phyloP scores from a whole-genome alignment of 2,329 filamentous ascomycete species.

The Calycina herbarum region DNA sequence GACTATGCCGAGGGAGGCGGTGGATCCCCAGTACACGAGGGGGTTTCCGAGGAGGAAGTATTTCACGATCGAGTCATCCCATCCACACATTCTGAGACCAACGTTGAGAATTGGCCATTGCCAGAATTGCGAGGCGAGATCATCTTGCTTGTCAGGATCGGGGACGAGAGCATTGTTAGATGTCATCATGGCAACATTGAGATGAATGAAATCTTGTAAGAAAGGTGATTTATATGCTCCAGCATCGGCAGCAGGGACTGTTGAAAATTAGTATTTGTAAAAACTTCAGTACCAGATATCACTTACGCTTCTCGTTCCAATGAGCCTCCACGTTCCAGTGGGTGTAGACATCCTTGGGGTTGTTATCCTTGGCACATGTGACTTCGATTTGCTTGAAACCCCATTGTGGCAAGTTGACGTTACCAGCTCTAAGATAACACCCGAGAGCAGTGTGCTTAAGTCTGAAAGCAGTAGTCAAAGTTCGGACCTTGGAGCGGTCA shows the following conservation, averaged over 20 bases:
- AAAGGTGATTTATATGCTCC: constrained; percentile 96
- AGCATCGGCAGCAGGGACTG: constrained; percentile 85
- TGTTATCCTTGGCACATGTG: constrained; percentile 90
- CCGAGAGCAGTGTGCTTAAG: constrained; percentile 78
- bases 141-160: constrained; percentile 98
- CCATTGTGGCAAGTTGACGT: constrained; percentile 96
- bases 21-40: constrained; percentile 92
- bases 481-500: constrained; percentile 82
- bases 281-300: not conserved
- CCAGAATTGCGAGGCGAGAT: constrained; percentile 95
- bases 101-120: constrained; percentile 97
- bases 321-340: constrained; percentile 99
- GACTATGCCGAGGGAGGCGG: constrained; percentile 73
- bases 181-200: constrained; percentile 99
- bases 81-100: constrained; percentile 96
- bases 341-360: constrained; percentile 88
- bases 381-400: constrained; percentile 99
- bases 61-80: constrained; percentile 93
- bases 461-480: constrained; percentile 90
- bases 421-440: constrained; percentile 93
- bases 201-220: constrained; percentile 93
- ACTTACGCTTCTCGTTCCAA: constrained; percentile 86
- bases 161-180: constrained; percentile 98
- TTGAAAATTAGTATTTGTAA: constrained; percentile 37
- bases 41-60: constrained; percentile 99